Conservation (phyloP, 257 asterid species). For the Solanum arcanum region DNA sequence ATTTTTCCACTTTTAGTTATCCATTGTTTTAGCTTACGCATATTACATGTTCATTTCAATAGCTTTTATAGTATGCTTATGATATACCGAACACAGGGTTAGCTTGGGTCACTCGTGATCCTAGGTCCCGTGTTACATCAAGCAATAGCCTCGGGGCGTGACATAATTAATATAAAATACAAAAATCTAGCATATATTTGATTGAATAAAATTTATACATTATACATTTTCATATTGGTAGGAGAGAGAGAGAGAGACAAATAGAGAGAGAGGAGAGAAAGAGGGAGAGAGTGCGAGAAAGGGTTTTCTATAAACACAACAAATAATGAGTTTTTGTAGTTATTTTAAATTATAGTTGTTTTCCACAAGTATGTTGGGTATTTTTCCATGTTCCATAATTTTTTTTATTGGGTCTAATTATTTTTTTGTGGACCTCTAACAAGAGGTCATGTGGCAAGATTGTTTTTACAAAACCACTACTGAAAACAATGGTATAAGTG, state of each 20-base stretch:
- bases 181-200: too few species aligned
- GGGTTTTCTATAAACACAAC: not conserved
- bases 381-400: not conserved
- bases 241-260: not conserved
- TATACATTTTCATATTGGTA: not conserved
- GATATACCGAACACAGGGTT: not conserved
- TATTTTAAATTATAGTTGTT: too few species aligned
- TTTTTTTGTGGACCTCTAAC: not conserved
- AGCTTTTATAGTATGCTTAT: too few species aligned
- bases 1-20: too few species aligned
- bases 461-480: not conserved
- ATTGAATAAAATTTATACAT: not conserved
- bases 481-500: not conserved
- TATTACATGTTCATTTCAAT: too few species aligned
- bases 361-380: not conserved
- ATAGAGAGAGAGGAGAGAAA: not conserved
- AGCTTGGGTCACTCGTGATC: not conserved
- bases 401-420: not conserved
- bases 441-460: not conserved
- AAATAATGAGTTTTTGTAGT: too few species aligned
- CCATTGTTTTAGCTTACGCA: too few species aligned
- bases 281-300: not conserved
- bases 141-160: not conserved
- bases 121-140: not conserved
- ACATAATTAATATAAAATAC: not conserved